These are phyloP conservation scores for Exophiala spinifera DNA, from an alignment of 2,329 filamentous ascomycete species.

Conservation along the genomic window DNA sequence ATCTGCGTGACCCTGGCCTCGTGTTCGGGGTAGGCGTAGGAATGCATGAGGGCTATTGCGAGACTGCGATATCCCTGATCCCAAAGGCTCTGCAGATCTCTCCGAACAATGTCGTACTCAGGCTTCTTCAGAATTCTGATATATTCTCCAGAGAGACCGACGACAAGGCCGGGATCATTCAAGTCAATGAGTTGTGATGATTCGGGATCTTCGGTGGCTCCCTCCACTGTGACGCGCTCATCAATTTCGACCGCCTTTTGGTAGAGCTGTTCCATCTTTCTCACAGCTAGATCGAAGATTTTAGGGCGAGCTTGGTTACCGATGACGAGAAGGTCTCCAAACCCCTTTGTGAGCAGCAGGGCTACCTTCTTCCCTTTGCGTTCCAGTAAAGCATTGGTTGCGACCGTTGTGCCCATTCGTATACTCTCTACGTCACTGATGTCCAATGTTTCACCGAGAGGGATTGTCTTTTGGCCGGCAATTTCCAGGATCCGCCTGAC, in stretches of 20 bases:
- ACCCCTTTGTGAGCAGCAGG: conserved; percentile 81
- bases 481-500: conserved; percentile 10
- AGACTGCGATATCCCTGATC: neutral
- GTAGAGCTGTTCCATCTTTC: conserved; percentile 81
- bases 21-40: conserved; percentile 84
- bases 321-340: conserved; percentile 81
- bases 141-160: conserved; percentile 50
- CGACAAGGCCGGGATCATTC: no score
- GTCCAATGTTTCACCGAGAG: conserved; percentile 13
- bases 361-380: conserved; percentile 85
- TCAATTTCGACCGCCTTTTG: conserved; percentile 79
- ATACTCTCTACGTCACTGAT: conserved; percentile 47
- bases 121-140: conserved; percentile 57
- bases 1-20: conserved; percentile 75
- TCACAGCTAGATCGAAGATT: conserved; percentile 89
- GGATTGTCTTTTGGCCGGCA: conserved; percentile 21
- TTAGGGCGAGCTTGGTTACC: conserved; percentile 86
- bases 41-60: conserved; percentile 44
- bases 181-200: conserved; percentile 40
- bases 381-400: conserved; percentile 83
- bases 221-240: conserved; percentile 67
- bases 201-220: conserved; percentile 56
- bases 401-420: conserved; percentile 88
- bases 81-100: conserved; percentile 58
- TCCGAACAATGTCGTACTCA: conserved; percentile 50